phyloP scores from a whole-genome alignment of 225 moss, liverwort and hornwort genomes.

The Sphagnum tenellum region DNA sequence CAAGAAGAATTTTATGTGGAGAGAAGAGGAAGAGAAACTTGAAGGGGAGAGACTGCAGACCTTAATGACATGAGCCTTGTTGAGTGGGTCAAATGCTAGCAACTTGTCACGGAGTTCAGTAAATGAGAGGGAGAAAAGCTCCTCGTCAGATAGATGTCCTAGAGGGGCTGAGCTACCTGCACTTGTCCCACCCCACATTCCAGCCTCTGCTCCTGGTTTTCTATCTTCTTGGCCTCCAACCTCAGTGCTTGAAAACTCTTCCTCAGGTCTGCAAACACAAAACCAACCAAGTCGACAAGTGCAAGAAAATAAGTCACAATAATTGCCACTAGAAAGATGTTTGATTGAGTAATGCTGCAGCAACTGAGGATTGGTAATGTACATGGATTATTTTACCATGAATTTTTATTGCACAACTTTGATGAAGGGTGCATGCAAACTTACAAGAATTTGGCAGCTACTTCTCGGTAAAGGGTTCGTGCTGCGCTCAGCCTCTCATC shows the following conservation, averaged over 20 bases:
- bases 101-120: slow-evolving; percentile 86
- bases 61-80: slow-evolving; percentile 28
- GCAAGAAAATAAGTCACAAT: no score
- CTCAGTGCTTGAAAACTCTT: slow-evolving; percentile 9
- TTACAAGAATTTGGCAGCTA: slow-evolving; percentile 47
- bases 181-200: slow-evolving; percentile 35
- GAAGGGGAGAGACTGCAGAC: slow-evolving; percentile 10
- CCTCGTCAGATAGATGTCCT: slow-evolving; percentile 51
- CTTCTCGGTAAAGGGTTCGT: slow-evolving; percentile 49
- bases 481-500: slow-evolving; percentile 59
- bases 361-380: no score
- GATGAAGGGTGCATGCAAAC: slow-evolving; percentile 1
- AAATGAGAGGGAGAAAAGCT: slow-evolving; percentile 69
- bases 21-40: no score
- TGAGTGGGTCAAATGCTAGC: slow-evolving; percentile 82
- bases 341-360: no score
- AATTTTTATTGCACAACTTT: neutral
- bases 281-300: no score
- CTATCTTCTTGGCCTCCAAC: slow-evolving; percentile 16
- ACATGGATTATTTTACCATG: no score
- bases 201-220: slow-evolving; percentile 27
- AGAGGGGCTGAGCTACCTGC: slow-evolving; percentile 36
- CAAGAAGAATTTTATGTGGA: no score
- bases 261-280: slow-evolving; percentile 13
- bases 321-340: no score